These are phyloP conservation scores for Amoebophrya sp. DNA, from an alignment of 169 alveolate genomes.

Conservation along the genomic window DNA sequence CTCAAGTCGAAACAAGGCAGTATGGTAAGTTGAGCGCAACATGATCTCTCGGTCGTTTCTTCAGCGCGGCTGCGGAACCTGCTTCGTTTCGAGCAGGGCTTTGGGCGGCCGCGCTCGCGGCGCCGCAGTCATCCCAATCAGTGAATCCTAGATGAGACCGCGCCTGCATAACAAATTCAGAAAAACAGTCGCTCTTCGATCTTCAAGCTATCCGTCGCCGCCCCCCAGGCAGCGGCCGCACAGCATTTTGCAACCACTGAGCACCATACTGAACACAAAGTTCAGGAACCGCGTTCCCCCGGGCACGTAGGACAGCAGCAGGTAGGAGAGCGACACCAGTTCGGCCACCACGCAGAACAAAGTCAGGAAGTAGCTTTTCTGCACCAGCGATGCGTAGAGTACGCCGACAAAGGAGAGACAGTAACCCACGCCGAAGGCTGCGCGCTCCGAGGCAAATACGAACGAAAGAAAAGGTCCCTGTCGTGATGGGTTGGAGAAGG, in stretches of 20 bases:
- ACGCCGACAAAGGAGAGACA: neutral
- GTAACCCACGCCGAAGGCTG: neutral
- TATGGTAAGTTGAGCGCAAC: too few species aligned
- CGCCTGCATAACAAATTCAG: too few species aligned
- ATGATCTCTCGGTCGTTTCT: too few species aligned
- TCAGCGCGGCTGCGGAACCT: too few species aligned
- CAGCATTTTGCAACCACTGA: neutral
- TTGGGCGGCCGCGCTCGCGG: too few species aligned
- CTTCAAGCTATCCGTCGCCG: too few species aligned
- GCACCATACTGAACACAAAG: neutral
- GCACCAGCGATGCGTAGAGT: neutral
- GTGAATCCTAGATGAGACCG: too few species aligned
- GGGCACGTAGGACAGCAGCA: neutral
- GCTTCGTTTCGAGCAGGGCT: too few species aligned
- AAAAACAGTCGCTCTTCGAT: too few species aligned
- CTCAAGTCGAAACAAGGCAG: too few species aligned
- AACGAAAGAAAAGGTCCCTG: neutral
- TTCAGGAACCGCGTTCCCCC: neutral
- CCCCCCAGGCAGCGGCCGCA: too few species aligned
- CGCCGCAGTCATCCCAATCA: too few species aligned
- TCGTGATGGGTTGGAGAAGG: neutral
- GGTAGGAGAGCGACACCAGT: neutral
- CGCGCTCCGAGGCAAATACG: neutral
- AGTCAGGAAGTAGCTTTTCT: neutral
- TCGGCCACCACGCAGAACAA: neutral